Base-by-base conservation (phyloP, 805 yeast genomes). In the Teunomyces atbi region DNA sequence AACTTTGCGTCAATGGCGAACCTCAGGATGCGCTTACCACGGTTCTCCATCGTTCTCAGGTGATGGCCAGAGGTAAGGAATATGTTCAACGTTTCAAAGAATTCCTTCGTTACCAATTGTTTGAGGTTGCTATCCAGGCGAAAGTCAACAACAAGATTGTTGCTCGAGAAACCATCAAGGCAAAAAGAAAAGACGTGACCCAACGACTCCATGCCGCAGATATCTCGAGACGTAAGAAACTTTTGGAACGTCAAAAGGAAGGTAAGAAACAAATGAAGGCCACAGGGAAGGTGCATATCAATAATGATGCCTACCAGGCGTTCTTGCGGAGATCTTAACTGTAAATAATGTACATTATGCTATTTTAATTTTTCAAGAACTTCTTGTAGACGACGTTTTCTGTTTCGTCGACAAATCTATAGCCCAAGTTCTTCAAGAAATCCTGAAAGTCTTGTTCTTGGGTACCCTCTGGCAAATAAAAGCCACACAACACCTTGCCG, bases 161-260 rank as follows among this genome's bases (percentile, higher is more conserved):
- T 6, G 96, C 98, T 1, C 73, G 99, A 51, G 96, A 92, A 59
- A 91, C 97, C 0, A 87, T 94, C 52, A 88, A 89, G 62, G 98
- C 98, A 5, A 81, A 89, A 61, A 74, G 97, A 49, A 92, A 92
- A 66, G 98, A 92, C 66, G 99, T 92, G n/a, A 74, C 94, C 45
- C 96, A 94, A 23, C 87, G 83, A 59, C 70, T 94, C 49, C 98
- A 92, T 65, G 99, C 98, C 0, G 83, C 96, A 15, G 99, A 92
- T 71, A 80, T 91, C 28, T 79, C 95, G 0, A 77, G 99, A 69
- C 77, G 96, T 51, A 90, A 90, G 73, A 92, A 92, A 67, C 75
- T 92, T 54, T 71, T 92, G 44, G 89, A 78, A 45, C 85, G 86
- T 57, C 99, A 92, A 60, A 92, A 91, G 64, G 96, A 89, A 60